Conservation (phyloP, 1,284 basidiomycete genomes). For the Omphalotus olearius region DNA sequence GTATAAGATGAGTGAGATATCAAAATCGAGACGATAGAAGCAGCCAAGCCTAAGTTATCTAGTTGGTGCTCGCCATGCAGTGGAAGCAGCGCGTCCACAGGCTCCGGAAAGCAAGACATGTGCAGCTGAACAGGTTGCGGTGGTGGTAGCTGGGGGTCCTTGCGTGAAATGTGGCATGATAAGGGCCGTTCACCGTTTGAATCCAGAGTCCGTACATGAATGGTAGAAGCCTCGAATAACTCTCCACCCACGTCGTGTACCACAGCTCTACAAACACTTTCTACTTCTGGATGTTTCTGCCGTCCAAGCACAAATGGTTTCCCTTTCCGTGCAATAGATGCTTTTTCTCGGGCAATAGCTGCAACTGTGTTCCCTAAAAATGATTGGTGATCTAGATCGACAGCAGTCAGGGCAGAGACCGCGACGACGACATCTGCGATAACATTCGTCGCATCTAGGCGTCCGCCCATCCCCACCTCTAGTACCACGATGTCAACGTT, state of each 20-base stretch:
- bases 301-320: conserved; percentile 74
- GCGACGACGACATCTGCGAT: conserved; percentile 69
- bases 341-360: conserved; percentile 82
- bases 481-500: conserved; percentile 80
- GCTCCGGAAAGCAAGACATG: conserved; percentile 38
- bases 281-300: conserved; percentile 58
- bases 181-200: conserved; percentile 30
- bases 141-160: conserved; percentile 33
- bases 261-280: conserved; percentile 29
- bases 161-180: conserved; percentile 28
- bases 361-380: conserved; percentile 79
- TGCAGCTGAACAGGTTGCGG: conserved; percentile 39
- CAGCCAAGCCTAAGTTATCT: conserved; percentile 72
- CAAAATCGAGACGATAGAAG: conserved; percentile 63
- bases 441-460: conserved; percentile 91
- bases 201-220: conserved; percentile 27
- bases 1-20: conserved; percentile 37
- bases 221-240: conserved; percentile 32
- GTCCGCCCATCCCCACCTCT: conserved; percentile 95
- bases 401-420: conserved; percentile 78
- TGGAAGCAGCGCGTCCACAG: conserved; percentile 44
- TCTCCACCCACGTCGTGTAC: conserved; percentile 37
- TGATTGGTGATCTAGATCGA: conserved; percentile 91
- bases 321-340: conserved; percentile 69
- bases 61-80: conserved; percentile 84